These are phyloP conservation scores for Aspergillus baeticus DNA, from an alignment of 495 filamentous ascomycete species.

Conservation along the genomic window DNA sequence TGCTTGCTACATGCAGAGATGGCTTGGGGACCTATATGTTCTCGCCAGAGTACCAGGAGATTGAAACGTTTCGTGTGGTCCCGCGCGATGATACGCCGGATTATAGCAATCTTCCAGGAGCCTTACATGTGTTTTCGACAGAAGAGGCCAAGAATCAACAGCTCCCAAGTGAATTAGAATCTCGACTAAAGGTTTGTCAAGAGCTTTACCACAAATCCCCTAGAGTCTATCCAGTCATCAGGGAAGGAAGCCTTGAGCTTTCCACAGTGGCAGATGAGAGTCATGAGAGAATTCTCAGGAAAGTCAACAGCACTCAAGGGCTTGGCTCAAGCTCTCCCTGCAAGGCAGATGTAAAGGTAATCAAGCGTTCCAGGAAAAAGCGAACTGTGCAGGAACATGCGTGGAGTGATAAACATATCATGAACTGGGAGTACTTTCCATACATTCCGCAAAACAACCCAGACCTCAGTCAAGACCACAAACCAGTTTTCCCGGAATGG, in stretches of 20 bases:
- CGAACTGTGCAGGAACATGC: neutral
- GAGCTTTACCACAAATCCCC: slow-evolving; percentile 14
- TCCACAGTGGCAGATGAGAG: slow-evolving; percentile 8
- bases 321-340: neutral
- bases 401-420: slow-evolving; percentile 12
- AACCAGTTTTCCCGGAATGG: too few species aligned
- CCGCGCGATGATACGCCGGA: neutral
- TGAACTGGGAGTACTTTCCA: slow-evolving; percentile 24
- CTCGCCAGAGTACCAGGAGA: slow-evolving; percentile 14
- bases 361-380: neutral
- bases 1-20: slow-evolving; percentile 19
- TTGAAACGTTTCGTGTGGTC: slow-evolving; percentile 11
- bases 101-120: neutral
- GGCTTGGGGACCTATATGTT: slow-evolving; percentile 23
- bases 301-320: neutral
- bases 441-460: slow-evolving; percentile 4
- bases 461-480: too few species aligned
- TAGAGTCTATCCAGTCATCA: slow-evolving; percentile 16
- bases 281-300: slow-evolving; percentile 7
- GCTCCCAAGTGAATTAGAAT: neutral
- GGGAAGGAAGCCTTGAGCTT: slow-evolving; percentile 16
- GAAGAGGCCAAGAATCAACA: neutral
- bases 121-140: neutral
- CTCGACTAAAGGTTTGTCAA: neutral
- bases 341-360: neutral